Percentiles rank a stretch among this genome's conserved stretches.
These are phyloP conservation scores for Verticillium alfalfae DNA, from an alignment of 2,329 filamentous ascomycete species.

Conservation along the genomic window DNA sequence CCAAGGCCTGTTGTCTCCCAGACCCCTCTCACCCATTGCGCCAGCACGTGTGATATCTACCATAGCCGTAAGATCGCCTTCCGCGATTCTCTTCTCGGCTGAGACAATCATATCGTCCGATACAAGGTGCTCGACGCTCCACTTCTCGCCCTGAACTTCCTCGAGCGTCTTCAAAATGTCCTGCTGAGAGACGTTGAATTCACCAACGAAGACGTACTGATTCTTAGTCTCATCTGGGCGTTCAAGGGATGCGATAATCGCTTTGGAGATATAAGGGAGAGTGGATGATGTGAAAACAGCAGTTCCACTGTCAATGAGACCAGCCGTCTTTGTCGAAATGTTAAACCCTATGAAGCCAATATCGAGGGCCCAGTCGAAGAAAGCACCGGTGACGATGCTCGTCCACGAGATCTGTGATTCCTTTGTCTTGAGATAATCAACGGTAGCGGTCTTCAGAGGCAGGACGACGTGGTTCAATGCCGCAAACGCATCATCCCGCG, in stretches of 20 bases:
- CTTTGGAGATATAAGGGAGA: background rate
- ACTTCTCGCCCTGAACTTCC: background rate
- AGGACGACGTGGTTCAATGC: background rate
- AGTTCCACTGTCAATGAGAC: slow-evolving; percentile 2
- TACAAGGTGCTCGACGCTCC: background rate
- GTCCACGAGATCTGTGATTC: background rate
- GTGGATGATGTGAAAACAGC: background rate
- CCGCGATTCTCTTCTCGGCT: background rate
- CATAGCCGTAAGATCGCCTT: background rate
- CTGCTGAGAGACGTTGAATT: background rate
- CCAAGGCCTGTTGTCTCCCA: background rate
- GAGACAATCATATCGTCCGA: background rate
- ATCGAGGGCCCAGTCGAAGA: slow-evolving; percentile 17
- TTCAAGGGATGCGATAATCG: background rate
- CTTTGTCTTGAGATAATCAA: slow-evolving; percentile 1
- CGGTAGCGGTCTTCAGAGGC: background rate
- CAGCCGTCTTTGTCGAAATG: slow-evolving; percentile 7
- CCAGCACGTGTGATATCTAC: background rate
- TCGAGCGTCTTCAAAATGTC: background rate
- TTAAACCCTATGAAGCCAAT: slow-evolving; percentile 11
- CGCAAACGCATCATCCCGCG: background rate
- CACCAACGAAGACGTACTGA: background rate
- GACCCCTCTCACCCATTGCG: background rate
- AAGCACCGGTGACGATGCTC: slow-evolving; percentile 12
- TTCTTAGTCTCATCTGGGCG: background rate